Evolutionary conservation across 2,329 filamentous ascomycete genomes (phyloP), one percentile per base, ranked within the genome.

Genomic region (Penicillium sp.): DNA sequence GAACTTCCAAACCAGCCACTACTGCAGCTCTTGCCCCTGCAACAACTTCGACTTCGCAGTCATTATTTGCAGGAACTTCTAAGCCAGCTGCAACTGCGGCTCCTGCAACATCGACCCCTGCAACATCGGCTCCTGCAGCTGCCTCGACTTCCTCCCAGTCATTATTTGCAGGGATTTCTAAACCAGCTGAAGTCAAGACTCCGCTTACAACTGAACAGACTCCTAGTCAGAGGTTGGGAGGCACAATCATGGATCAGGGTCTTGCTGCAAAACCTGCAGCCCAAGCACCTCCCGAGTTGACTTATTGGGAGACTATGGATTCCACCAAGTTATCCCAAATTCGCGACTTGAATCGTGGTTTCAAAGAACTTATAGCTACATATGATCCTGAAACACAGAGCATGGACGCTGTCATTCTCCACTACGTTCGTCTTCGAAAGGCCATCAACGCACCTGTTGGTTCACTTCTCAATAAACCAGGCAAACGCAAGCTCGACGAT

Each of bases 371-470:
- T 46, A 50, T 76, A 11, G 61, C 66, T 11, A 59, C 61, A 3
- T 58, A 69, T 23, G 64, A 75, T 56, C 68, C 72, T 5, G 60
- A 64, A 16, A 65, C 52, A 2, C 60, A 72, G 47, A 65, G 68
- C 46, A 71, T 76, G 49, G 72, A 75, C 54, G 59, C 62, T 16
- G 35, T 73, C 33, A 63, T 77, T 26, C 60, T 69, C 5, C 70
- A 70, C 52, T 77, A 76, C 58, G 61, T 73, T 51, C 67, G 67
- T 46, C 64, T 71, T 52, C 72, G 74, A 46, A 68, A 71, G 18
- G 66, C 67, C 1, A 66, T 77, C 47, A 72, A 71, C 28, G 63
- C 64, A 16, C 71, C 73, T 4, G 55, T 74, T 49, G 69, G 64
- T 5, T 55, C 56, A 42, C 47, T 51, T 12, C 20, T 16, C 11